A percentile compares a stretch with the other conserved stretches of the same genome.
These are phyloP conservation scores for Plectosphaerella sp. DNA, from an alignment of 2,329 filamentous ascomycete species.

Conservation along the genomic window DNA sequence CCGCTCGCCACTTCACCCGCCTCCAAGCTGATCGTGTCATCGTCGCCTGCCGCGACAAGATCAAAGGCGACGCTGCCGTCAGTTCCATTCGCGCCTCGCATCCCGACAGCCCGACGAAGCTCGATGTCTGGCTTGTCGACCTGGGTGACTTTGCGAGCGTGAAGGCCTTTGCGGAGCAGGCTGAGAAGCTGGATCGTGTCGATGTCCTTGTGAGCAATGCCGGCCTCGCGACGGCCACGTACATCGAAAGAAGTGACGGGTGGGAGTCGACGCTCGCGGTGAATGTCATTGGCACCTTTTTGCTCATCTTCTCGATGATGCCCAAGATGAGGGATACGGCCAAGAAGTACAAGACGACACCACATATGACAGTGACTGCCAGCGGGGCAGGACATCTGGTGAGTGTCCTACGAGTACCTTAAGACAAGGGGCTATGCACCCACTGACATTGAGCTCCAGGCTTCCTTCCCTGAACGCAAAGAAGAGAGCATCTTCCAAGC, in stretches of 20 bases:
- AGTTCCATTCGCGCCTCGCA: slow-evolving; percentile 16
- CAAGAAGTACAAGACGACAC: slow-evolving; percentile 10
- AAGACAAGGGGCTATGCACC: too few relatives aligned
- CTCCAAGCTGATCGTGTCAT: slow-evolving; percentile 30
- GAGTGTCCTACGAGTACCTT: neutral
- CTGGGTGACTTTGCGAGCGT: slow-evolving; percentile 22
- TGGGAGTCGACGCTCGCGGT: slow-evolving; percentile 37
- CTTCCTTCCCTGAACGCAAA: slow-evolving; percentile 26
- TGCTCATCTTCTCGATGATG: slow-evolving; percentile 37
- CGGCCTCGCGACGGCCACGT: slow-evolving; percentile 14
- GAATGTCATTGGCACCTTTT: slow-evolving; percentile 41
- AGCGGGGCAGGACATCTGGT: neutral
- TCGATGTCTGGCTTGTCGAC: slow-evolving; percentile 41
- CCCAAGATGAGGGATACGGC: slow-evolving; percentile 34
- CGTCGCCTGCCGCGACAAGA: slow-evolving; percentile 31
- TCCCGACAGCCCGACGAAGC: neutral
- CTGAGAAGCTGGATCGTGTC: slow-evolving; percentile 23
- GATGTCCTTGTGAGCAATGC: slow-evolving; percentile 33
- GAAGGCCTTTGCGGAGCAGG: slow-evolving; percentile 26
- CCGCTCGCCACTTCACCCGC: slow-evolving; percentile 2
- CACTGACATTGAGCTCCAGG: slow-evolving; percentile 15
- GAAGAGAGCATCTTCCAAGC: slow-evolving; percentile 24
- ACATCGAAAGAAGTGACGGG: slow-evolving; percentile 24
- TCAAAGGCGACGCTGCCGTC: slow-evolving; percentile 34
- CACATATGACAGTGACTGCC: neutral